Evolutionary conservation across 2,329 filamentous ascomycete genomes (phyloP).

Genomic region (Plectosphaerella cucumerina): DNA sequence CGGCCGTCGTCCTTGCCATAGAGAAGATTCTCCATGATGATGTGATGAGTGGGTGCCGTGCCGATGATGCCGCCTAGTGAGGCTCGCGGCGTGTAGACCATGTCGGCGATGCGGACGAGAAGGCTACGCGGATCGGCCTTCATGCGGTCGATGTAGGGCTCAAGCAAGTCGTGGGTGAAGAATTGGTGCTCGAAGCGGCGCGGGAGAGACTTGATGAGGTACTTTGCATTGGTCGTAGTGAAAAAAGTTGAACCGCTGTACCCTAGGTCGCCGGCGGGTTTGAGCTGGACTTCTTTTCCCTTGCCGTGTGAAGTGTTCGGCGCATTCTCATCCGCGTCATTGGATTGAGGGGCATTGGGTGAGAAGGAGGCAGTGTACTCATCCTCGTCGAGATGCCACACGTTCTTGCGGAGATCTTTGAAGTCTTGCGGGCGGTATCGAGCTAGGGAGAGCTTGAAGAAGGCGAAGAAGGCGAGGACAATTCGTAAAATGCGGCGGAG

Average conservation of each 20-base stretch:
- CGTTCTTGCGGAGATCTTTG: constrained; percentile 19
- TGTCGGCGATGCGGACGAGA: constrained; percentile 68
- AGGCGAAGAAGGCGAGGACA: constrained; percentile 25
- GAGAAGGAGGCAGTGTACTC: constrained; percentile 34
- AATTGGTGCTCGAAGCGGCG: constrained; percentile 67
- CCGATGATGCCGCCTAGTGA: constrained; percentile 59
- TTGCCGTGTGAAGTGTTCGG: constrained; percentile 14
- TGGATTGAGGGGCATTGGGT: constrained; percentile 23
- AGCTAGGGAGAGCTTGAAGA: constrained; percentile 26
- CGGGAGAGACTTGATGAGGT: constrained; percentile 68
- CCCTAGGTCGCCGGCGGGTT: constrained; percentile 63
- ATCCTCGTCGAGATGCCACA: constrained; percentile 29
- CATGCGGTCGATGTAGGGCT: constrained; percentile 63
- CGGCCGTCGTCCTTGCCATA: constrained; percentile 48
- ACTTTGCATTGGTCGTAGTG: constrained; percentile 60
- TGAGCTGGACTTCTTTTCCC: constrained; percentile 35
- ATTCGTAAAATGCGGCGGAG: constrained; percentile 22
- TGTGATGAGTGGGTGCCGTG: constrained; percentile 64
- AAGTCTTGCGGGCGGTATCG: constrained; percentile 24
- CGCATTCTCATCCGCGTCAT: constrained; percentile 39
- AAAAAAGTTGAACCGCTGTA: constrained; percentile 77
- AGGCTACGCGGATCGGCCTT: constrained; percentile 53
- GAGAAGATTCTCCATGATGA: constrained; percentile 74
- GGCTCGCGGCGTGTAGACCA: constrained; percentile 50
- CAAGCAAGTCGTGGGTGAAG: constrained; percentile 62